Percentiles rank a stretch among this genome's conserved stretches.
Evolutionary conservation across 257 asterid species (phyloP).

Genomic region (Paraleonurus japonicus): DNA sequence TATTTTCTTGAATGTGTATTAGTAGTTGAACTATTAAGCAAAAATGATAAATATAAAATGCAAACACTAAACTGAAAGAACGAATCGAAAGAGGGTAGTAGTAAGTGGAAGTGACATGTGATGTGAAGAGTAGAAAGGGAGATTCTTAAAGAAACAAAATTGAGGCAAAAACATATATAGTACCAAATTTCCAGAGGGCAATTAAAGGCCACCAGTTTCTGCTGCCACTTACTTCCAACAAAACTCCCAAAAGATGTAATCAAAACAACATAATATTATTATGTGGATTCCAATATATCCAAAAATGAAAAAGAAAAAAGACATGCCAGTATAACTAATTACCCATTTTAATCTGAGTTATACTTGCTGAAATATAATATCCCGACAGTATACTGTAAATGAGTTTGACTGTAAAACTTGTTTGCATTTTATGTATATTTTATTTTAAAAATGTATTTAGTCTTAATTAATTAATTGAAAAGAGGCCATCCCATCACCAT

Average conservation of each 20-base stretch:
- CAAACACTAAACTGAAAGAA: background rate
- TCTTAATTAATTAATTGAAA: conserved; percentile 18
- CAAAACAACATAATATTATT: conserved; percentile 7
- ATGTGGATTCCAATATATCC: conserved; percentile 26
- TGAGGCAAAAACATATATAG: background rate
- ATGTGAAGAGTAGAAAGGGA: conserved; percentile 10
- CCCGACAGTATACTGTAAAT: too few relatives aligned
- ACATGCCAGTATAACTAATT: background rate
- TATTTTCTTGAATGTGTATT: background rate
- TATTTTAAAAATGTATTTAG: too few relatives aligned
- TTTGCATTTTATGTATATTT: too few relatives aligned
- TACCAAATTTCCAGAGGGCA: background rate
- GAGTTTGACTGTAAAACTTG: too few relatives aligned
- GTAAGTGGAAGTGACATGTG: conserved; percentile 9
- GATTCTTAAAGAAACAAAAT: conserved; percentile 20
- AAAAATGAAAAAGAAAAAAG: background rate
- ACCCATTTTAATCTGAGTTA: background rate
- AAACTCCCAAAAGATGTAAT: conserved; percentile 21
- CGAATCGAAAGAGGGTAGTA: background rate
- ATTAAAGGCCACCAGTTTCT: conserved; percentile 36
- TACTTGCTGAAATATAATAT: background rate
- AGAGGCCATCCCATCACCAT: conserved; percentile 46
- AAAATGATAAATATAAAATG: background rate
- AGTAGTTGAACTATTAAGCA: background rate
- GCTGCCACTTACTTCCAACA: conserved; percentile 28